Conservation (phyloP, 768 basidiomycete species). For the Pulveroboletus sp. region DNA sequence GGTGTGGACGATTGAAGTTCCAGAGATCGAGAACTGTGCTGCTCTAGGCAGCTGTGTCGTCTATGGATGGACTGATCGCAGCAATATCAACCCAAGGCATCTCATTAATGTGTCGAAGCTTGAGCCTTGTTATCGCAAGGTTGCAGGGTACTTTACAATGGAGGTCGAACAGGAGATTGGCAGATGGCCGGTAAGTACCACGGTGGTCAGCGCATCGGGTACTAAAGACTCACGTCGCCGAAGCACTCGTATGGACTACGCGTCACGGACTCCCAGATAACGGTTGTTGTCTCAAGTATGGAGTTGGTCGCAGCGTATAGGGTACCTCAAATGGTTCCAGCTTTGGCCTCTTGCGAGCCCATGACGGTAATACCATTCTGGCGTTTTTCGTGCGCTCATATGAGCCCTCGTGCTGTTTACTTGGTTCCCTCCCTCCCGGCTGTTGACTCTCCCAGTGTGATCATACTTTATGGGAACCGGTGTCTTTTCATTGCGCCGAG, state of each 20-base stretch:
- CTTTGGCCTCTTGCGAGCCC: not conserved
- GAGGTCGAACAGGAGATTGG: not conserved
- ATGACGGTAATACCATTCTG: not conserved
- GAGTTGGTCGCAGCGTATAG: slow-evolving; percentile 4
- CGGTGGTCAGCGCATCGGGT: not conserved
- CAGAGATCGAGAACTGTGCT: not conserved
- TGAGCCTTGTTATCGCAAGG: not conserved
- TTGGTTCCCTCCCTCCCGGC: slow-evolving; percentile 10
- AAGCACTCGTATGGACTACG: slow-evolving; percentile 8
- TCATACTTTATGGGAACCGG: slow-evolving; percentile 7
- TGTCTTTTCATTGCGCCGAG: slow-evolving; percentile 5
- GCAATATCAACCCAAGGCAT: not conserved
- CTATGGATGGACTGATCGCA: slow-evolving; percentile 8
- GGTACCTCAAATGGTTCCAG: not conserved
- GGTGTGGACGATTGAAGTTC: not conserved
- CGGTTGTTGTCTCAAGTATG: slow-evolving; percentile 2
- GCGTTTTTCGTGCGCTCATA: slow-evolving; percentile 4
- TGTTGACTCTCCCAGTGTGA: slow-evolving; percentile 5
- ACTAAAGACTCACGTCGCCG: not conserved
- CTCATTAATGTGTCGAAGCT: slow-evolving; percentile 1
- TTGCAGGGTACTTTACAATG: not conserved
- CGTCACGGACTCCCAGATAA: slow-evolving; percentile 6
- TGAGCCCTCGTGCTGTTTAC: slow-evolving; percentile 7
- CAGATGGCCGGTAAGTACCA: not conserved
- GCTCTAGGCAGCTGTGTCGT: slow-evolving; percentile 4